These are phyloP conservation scores for Trifolium pratense DNA, from an alignment of 306 rosid species.

Conservation along the genomic window DNA sequence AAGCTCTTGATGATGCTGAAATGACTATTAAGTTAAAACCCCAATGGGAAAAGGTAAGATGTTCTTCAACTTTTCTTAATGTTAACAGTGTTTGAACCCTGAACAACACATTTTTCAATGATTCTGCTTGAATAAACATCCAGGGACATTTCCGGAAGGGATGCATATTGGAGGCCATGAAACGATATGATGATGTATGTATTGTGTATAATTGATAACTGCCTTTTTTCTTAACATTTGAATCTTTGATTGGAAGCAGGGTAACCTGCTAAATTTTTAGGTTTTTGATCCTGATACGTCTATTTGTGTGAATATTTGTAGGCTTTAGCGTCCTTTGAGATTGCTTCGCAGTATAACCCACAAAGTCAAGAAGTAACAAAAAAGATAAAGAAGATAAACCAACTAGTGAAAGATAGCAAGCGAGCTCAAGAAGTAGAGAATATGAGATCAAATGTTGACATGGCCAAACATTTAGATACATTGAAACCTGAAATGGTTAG, in stretches of 20 bases:
- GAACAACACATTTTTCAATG: conserved; percentile 23
- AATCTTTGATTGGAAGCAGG: conserved; percentile 14
- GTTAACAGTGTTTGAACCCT: conserved; percentile 29
- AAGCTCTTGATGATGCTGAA: conserved; percentile 97
- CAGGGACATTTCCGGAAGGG: conserved; percentile 99
- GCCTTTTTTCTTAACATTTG: conserved; percentile 29
- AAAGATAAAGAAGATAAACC: conserved; percentile 82
- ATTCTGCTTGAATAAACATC: conserved; percentile 46
- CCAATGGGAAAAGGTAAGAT: conserved; percentile 89
- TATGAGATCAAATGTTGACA: conserved; percentile 83
- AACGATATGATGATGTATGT: conserved; percentile 83
- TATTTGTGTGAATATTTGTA: conserved; percentile 46
- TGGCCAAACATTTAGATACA: conserved; percentile 75
- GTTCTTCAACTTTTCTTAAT: conserved; percentile 13
- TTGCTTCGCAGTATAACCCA: conserved; percentile 75
- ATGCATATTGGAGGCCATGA: conserved; percentile 93
- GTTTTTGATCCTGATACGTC: conserved; percentile 41
- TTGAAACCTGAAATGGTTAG: conserved; percentile 89
- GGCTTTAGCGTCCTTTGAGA: conserved; percentile 87
- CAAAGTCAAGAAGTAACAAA: conserved; percentile 88
- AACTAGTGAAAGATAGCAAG: conserved; percentile 68
- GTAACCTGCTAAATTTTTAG: conserved; percentile 21
- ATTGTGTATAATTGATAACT: conserved; percentile 17
- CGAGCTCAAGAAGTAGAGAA: conserved; percentile 85
- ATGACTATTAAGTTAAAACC: conserved; percentile 84